These are phyloP conservation scores for Saccharomyces eubayanus DNA, from an alignment of 805 yeast genomes.

Conservation along the genomic window DNA sequence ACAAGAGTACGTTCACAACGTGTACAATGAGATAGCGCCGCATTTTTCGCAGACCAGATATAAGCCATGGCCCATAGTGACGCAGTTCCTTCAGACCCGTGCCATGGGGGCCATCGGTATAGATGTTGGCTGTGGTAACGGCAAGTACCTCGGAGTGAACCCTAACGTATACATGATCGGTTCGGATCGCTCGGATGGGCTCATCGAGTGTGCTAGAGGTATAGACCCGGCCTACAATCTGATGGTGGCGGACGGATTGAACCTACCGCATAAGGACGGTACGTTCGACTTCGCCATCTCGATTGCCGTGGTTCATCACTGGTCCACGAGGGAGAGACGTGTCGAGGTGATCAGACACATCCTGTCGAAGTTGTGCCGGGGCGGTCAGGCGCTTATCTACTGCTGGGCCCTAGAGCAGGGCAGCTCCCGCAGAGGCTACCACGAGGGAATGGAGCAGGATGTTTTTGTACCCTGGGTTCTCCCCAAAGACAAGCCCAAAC, in stretches of 20 bases:
- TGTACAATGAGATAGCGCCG: slow-evolving; percentile 83
- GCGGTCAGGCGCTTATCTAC: slow-evolving; percentile 72
- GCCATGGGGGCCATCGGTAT: slow-evolving; percentile 60
- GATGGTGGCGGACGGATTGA: slow-evolving; percentile 74
- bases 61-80: slow-evolving; percentile 96
- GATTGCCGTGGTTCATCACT: slow-evolving; percentile 93
- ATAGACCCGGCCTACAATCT: slow-evolving; percentile 39
- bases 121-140: slow-evolving; percentile 97
- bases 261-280: slow-evolving; percentile 44
- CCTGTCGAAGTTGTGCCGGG: slow-evolving; percentile 44
- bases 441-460: slow-evolving; percentile 87
- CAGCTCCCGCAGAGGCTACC: slow-evolving; percentile 79
- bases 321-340: slow-evolving; percentile 76
- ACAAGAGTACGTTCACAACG: slow-evolving; percentile 75
- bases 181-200: slow-evolving; percentile 61
- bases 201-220: slow-evolving; percentile 53
- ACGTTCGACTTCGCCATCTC: slow-evolving; percentile 78
- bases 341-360: slow-evolving; percentile 66
- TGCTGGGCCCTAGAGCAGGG: slow-evolving; percentile 97
- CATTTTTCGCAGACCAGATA: slow-evolving; percentile 92
- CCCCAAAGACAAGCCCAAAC: slow-evolving; percentile 37
- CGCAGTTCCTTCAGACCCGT: slow-evolving; percentile 48
- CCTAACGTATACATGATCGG: slow-evolving; percentile 64
- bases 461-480: slow-evolving; percentile 94
- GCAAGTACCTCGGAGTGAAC: slow-evolving; percentile 77